A percentile compares a stretch with the other conserved stretches of the same genome.
These are phyloP conservation scores for Neobulgaria alba DNA, from an alignment of 2,329 filamentous ascomycete species.

Conservation along the genomic window DNA sequence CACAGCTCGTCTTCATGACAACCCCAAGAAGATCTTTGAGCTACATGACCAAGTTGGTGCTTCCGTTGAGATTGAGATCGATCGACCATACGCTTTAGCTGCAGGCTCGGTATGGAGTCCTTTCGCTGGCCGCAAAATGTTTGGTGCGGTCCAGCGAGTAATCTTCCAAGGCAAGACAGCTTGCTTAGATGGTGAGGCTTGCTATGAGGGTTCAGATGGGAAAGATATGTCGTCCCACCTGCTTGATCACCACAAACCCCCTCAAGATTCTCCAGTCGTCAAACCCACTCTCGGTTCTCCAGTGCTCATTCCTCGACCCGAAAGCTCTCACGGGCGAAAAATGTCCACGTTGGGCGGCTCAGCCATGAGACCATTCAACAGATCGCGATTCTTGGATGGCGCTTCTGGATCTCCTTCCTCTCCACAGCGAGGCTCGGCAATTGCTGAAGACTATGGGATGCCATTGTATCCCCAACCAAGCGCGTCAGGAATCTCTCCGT, in stretches of 20 bases:
- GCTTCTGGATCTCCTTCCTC: constrained; percentile 27
- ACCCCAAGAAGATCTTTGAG: constrained; percentile 74
- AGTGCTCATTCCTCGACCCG: constrained; percentile 25
- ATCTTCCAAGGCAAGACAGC: constrained; percentile 67
- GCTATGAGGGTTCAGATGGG: constrained; percentile 48
- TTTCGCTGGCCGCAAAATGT: constrained; percentile 59
- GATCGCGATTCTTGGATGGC: constrained; percentile 31
- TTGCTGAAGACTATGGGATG: constrained; percentile 39
- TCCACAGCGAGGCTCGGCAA: constrained; percentile 24
- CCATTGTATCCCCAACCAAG: constrained; percentile 41
- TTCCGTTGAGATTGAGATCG: constrained; percentile 66
- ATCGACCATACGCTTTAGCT: constrained; percentile 56
- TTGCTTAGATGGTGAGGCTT: constrained; percentile 62
- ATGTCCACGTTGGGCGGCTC: constrained; percentile 28
- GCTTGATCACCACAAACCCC: constrained; percentile 28
- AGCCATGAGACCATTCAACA: constrained; percentile 29
- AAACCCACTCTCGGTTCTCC: constrained; percentile 35
- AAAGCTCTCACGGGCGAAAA: constrained; percentile 30
- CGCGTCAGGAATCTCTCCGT: constrained; percentile 48
- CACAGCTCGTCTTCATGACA: constrained; percentile 62
- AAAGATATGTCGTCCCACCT: constrained; percentile 68
- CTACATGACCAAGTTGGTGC: constrained; percentile 71
- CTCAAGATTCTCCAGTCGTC: constrained; percentile 47
- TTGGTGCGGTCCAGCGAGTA: constrained; percentile 64
- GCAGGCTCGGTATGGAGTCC: constrained; percentile 55